Conservation (phyloP, 352 stramenopile genomes). For the Globisporangium iwayamae region DNA sequence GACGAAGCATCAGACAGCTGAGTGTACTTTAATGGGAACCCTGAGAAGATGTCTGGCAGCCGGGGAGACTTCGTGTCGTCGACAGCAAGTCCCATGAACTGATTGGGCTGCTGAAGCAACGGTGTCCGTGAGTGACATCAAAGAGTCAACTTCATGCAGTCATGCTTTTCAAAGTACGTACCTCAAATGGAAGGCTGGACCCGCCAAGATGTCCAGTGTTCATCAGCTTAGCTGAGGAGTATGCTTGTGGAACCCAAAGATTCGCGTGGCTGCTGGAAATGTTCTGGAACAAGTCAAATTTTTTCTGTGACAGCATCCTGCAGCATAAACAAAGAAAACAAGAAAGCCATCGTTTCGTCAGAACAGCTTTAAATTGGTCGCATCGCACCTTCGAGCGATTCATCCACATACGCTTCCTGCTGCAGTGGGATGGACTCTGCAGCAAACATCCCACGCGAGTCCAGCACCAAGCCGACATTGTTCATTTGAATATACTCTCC, state of each 20-base stretch:
- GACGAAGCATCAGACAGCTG: neutral
- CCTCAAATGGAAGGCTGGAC: conserved; percentile 3
- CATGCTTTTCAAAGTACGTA: neutral
- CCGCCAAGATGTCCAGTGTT: neutral
- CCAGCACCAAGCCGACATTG: conserved; percentile 37
- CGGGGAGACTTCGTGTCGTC: neutral
- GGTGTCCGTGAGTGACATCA: neutral
- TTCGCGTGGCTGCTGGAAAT: conserved; percentile 1
- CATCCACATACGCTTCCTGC: conserved; percentile 29
- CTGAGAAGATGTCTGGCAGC: conserved; percentile 14
- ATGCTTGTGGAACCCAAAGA: conserved; percentile 14
- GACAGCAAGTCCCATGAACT: conserved; percentile 10
- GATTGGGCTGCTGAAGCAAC: conserved; percentile 4
- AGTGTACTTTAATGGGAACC: conserved; percentile 8
- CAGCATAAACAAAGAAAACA: neutral
- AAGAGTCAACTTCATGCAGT: neutral
- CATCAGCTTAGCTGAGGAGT: neutral
- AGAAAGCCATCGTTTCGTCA: neutral
- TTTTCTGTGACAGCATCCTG: conserved; percentile 15
- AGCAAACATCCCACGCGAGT: conserved; percentile 29
- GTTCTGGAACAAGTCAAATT: conserved; percentile 15
- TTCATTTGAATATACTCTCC: conserved; percentile 58
- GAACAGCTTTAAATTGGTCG: neutral
- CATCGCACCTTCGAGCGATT: neutral
- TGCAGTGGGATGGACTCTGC: conserved; percentile 33